Evolutionary conservation across 345 rosid genomes (phyloP), one percentile per base, ranked within the genome.

Genomic region (Lepidium didymum): DNA sequence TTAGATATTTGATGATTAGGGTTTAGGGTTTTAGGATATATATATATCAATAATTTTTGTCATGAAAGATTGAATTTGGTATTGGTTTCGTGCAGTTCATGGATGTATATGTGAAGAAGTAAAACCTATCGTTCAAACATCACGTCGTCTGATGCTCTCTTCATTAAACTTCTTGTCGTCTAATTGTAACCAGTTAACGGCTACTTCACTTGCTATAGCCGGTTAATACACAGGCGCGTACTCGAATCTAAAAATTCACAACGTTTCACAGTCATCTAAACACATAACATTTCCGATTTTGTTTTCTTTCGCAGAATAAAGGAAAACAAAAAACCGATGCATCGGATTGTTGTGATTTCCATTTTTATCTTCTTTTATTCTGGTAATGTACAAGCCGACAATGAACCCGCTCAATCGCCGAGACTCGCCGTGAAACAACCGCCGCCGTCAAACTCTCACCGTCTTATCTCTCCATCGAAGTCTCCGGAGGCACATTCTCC

Each of bases 371-470:
- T 80, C 12, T 37, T 42, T 19, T n/a, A 50, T 57, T 58, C 54
- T 33, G 53, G 51, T 18, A 42, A 10, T n/a, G 82, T 61, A 16
- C 41, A 55, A 57, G 84, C 80, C 45, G 57, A 69, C 56, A 45
- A 69, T 79, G 83, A 79, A 38, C 87, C 85, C 12, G 74, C 78
- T 0, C 78, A 74, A 4, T 70, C 86, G 23, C 86, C 83, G n/a
- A 46, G 25, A 35, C 9, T 70, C 18, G 5, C 66, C 11, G 25
- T 37, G 19, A 33, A 51, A 16, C 33, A 66, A 4, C 47, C 3
- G 1, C 41, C 50, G 60, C 49, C 43, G 14, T 19, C 6, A 16
- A 55, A 10, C 19, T 33, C 61, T 34, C 31, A 79, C 45, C 73
- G 81, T 0, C 43, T 77, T 10, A 23, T 68, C 14, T 19, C 76